Evolutionary conservation across 768 basidiomycete genomes (phyloP).

Genomic region (Phylloporus sp.): DNA sequence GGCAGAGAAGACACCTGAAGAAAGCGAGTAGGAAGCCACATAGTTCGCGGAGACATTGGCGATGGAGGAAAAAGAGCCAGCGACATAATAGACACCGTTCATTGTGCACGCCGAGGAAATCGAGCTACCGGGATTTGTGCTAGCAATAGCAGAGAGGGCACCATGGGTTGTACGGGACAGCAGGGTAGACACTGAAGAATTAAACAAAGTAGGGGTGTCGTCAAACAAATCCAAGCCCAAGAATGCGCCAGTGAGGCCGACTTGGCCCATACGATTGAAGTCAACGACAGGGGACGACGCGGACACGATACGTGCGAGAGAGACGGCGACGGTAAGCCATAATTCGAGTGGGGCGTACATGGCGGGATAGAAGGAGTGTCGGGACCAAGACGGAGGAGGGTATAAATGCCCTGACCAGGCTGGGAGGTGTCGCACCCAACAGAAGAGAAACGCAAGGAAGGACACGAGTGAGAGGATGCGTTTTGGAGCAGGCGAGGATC

Average conservation of each 20-base stretch:
- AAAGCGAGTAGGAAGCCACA: conserved; percentile 69
- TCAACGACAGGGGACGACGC: conserved; percentile 58
- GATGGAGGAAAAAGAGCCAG: conserved; percentile 79
- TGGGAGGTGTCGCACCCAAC: not conserved
- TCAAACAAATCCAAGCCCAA: conserved; percentile 79
- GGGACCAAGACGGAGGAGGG: conserved; percentile 1
- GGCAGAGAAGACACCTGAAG: conserved; percentile 53
- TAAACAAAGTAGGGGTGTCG: conserved; percentile 53
- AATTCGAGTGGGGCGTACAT: conserved; percentile 5
- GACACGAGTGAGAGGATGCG: not conserved
- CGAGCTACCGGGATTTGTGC: conserved; percentile 75
- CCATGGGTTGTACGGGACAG: conserved; percentile 65
- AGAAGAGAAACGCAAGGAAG: not conserved
- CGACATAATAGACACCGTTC: conserved; percentile 69
- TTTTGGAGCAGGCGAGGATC: not conserved
- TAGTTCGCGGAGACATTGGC: conserved; percentile 58
- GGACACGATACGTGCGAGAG: conserved; percentile 15
- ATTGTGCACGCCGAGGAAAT: conserved; percentile 74
- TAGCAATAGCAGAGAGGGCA: conserved; percentile 63
- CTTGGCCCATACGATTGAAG: conserved; percentile 83
- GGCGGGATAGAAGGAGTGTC: not conserved
- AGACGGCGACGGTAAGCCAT: conserved; percentile 22
- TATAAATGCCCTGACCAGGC: conserved; percentile 8
- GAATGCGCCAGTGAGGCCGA: conserved; percentile 86
- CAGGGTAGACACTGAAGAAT: conserved; percentile 69